A percentile compares a stretch with the other conserved stretches of the same genome.
Evolutionary conservation across 768 basidiomycete genomes (phyloP).

Genomic region (Crucibulum laeve): DNA sequence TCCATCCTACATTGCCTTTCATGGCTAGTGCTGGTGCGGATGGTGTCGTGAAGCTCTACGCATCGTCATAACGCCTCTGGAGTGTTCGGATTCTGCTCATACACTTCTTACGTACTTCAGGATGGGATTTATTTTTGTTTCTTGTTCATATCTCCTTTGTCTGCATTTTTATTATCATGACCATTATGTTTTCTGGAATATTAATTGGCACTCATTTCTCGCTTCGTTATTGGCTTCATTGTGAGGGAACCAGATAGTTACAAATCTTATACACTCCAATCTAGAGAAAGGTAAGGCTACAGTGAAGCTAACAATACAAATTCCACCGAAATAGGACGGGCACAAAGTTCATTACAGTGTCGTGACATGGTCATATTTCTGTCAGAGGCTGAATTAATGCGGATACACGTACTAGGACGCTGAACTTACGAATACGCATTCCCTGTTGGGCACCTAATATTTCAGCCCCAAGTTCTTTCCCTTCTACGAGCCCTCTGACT

Average conservation of each 20-base stretch:
- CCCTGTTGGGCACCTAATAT: constrained; percentile 76
- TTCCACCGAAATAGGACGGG: too few species aligned
- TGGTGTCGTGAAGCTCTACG: constrained; percentile 88
- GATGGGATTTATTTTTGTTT: constrained; percentile 19
- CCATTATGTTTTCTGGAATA: constrained; percentile 14
- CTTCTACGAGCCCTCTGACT: constrained; percentile 57
- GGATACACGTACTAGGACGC: neutral
- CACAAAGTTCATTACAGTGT: too few species aligned
- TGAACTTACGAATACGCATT: constrained; percentile 68
- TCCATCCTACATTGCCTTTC: constrained; percentile 78
- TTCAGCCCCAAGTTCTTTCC: constrained; percentile 62
- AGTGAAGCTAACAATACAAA: neutral
- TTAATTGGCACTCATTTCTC: too few species aligned
- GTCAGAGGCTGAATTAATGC: neutral
- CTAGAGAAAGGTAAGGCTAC: neutral
- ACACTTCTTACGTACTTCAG: constrained; percentile 30
- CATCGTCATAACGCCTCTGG: constrained; percentile 58
- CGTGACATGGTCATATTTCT: constrained; percentile 44
- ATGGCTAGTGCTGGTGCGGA: constrained; percentile 96
- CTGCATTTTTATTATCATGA: constrained; percentile 20
- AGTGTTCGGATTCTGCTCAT: constrained; percentile 19
- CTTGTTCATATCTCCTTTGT: constrained; percentile 21
- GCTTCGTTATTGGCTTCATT: too few species aligned
- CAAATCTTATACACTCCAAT: too few species aligned
- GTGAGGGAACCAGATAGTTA: too few species aligned